Conservation (phyloP, 176 grass and related monocot species). For the Urochloa ruziziensis region DNA sequence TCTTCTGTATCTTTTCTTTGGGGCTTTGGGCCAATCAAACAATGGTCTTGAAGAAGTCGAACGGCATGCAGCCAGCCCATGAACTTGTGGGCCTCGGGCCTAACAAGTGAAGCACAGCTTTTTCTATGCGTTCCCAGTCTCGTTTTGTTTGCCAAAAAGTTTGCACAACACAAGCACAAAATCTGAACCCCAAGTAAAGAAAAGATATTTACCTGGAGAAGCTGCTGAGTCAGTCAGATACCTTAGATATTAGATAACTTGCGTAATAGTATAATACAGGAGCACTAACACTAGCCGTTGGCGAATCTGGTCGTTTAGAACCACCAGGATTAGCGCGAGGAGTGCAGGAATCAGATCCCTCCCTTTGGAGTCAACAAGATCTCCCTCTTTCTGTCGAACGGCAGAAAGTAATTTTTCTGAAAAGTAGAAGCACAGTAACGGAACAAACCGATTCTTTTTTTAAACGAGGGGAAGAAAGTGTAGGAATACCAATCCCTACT, state of each 20-base stretch:
- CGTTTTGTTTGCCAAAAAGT: too few relatives aligned
- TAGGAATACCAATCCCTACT: neutral
- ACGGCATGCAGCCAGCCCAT: too few relatives aligned
- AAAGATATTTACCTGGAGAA: neutral
- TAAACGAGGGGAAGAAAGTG: neutral
- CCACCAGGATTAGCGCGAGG: neutral
- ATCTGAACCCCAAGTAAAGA: neutral
- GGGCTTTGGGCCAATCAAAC: neutral
- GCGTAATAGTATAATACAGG: neutral
- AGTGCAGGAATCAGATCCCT: constrained; percentile 26
- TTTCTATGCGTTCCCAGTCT: neutral
- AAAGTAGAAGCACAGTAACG: neutral
- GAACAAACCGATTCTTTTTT: neutral
- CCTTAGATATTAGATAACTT: neutral
- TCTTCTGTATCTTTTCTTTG: neutral
- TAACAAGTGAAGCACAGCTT: neutral
- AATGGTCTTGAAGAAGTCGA: neutral
- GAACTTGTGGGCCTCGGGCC: neutral
- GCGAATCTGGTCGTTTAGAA: constrained; percentile 8
- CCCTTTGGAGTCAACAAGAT: constrained; percentile 23
- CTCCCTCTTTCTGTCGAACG: constrained; percentile 1
- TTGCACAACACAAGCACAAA: too few relatives aligned
- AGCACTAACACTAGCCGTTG: neutral
- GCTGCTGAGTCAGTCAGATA: neutral
- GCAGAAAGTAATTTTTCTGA: neutral